Percentiles rank a stretch among this genome's conserved stretches.
These are phyloP conservation scores for Caulochytrium protostelioides DNA, from an alignment of 371 early-diverging fungal species.

Conservation along the genomic window DNA sequence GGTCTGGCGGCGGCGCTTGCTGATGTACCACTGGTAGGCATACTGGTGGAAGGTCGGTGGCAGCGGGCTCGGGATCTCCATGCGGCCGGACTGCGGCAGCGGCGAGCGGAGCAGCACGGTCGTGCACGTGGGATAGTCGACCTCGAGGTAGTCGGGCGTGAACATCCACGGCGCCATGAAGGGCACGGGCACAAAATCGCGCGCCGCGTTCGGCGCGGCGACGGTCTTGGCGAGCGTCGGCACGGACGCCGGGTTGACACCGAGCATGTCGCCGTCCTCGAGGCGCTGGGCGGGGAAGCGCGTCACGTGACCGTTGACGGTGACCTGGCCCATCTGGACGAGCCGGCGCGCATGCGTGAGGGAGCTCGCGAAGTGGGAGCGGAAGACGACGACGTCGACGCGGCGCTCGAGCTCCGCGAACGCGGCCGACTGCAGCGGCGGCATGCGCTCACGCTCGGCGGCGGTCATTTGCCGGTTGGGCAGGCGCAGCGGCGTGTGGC, in stretches of 20 bases:
- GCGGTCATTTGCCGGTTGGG: conserved; percentile 9
- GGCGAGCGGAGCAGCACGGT: conserved; percentile 70
- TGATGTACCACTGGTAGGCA: conserved; percentile 82
- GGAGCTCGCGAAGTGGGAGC: conserved; percentile 68
- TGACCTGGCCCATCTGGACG: conserved; percentile 67
- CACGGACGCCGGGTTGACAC: conserved; percentile 57
- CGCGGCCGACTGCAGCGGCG: conserved; percentile 57
- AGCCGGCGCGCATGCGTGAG: conserved; percentile 63
- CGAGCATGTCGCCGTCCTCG: conserved; percentile 70
- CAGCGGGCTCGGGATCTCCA: conserved; percentile 84
- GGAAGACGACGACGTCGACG: conserved; percentile 74
- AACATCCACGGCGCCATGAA: conserved; percentile 90
- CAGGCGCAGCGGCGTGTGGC: conserved; percentile 15
- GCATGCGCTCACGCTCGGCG: conserved; percentile 15
- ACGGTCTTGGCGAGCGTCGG: conserved; percentile 34
- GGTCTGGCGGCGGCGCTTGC: too few species aligned
- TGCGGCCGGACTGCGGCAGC: conserved; percentile 54
- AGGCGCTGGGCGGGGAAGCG: conserved; percentile 51
- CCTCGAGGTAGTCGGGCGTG: conserved; percentile 86
- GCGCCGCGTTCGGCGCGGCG: conserved; percentile 19
- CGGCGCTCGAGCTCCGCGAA: conserved; percentile 77
- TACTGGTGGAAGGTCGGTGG: conserved; percentile 73
- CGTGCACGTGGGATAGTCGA: conserved; percentile 79
- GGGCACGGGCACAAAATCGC: conserved; percentile 46
- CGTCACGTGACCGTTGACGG: conserved; percentile 74